phyloP scores from a whole-genome alignment of 1,284 basidiomycete species.

The Sutorius eximius region DNA sequence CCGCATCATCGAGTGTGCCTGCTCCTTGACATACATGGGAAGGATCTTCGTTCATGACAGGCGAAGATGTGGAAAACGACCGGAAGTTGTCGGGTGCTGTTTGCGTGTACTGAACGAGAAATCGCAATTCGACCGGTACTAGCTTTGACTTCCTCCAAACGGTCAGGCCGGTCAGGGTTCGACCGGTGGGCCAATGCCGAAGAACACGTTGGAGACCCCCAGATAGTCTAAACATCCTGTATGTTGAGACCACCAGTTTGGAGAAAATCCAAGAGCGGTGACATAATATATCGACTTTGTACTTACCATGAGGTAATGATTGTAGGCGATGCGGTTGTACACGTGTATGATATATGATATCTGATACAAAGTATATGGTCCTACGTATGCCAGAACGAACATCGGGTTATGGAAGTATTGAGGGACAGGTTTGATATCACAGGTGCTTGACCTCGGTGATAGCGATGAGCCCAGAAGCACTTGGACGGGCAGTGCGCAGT shows the following conservation, averaged over 20 bases:
- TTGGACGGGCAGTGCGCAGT: not conserved
- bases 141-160: slow-evolving; percentile 1
- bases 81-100: not conserved
- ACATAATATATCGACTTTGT: not conserved
- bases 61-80: slow-evolving; percentile 1
- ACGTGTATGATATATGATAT: too few relatives aligned
- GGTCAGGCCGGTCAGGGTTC: not conserved
- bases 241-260: not conserved
- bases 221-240: slow-evolving; percentile 12
- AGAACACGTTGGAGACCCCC: not conserved
- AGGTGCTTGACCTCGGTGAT: not conserved
- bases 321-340: not conserved
- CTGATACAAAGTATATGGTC: not conserved
- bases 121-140: not conserved
- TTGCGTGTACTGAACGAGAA: not conserved
- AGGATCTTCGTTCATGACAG: slow-evolving; percentile 7
- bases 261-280: not conserved
- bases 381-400: not conserved
- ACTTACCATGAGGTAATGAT: not conserved
- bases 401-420: not conserved
- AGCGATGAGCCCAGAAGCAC: not conserved
- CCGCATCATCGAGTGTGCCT: slow-evolving; percentile 21
- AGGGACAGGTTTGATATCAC: not conserved
- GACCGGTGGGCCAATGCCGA: not conserved
- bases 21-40: not conserved